These are phyloP conservation scores for Colletotrichum musicola DNA, from an alignment of 2,329 filamentous ascomycete genomes.

Conservation along the genomic window DNA sequence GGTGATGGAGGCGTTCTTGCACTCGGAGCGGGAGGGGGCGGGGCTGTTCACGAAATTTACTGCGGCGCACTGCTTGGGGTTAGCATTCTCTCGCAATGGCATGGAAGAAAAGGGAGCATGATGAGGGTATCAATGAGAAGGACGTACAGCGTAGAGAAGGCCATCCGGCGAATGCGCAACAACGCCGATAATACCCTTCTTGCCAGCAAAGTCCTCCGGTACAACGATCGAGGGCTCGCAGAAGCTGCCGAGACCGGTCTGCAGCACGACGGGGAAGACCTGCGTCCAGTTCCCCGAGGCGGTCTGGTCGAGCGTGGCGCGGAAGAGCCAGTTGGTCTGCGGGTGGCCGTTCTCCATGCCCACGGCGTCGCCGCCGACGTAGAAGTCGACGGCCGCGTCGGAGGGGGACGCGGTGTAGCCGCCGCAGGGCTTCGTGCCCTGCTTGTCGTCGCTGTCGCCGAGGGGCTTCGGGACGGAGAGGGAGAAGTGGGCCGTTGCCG, in stretches of 20 bases:
- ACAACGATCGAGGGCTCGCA: conserved; percentile 64
- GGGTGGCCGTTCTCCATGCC: conserved; percentile 63
- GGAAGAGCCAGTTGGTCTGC: conserved; percentile 68
- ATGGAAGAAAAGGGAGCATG: no score
- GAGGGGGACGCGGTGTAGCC: conserved; percentile 61
- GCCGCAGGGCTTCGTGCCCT: conserved; percentile 65
- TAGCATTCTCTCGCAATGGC: conserved; percentile 9
- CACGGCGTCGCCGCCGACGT: conserved; percentile 68
- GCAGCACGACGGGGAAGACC: conserved; percentile 65
- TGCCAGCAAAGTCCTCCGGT: conserved; percentile 62
- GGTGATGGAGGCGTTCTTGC: conserved; percentile 51
- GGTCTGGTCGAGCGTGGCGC: conserved; percentile 65
- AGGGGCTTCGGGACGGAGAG: conserved; percentile 61
- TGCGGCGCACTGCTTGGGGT: conserved; percentile 60
- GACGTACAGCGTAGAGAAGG: conserved; percentile 66
- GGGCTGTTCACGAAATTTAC: conserved; percentile 66
- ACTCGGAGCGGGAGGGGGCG: conserved; percentile 47
- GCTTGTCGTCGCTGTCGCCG: conserved; percentile 60
- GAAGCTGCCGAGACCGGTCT: conserved; percentile 67
- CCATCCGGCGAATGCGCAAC: conserved; percentile 67
- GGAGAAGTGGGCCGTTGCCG: conserved; percentile 66
- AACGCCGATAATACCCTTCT: conserved; percentile 67
- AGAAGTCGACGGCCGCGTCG: conserved; percentile 61
- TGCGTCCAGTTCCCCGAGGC: conserved; percentile 66
- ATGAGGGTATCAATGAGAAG: not conserved